Percentiles rank a stretch among this genome's conserved stretches.
Conservation (phyloP, 345 rosid species). For the Linum lewisii region DNA sequence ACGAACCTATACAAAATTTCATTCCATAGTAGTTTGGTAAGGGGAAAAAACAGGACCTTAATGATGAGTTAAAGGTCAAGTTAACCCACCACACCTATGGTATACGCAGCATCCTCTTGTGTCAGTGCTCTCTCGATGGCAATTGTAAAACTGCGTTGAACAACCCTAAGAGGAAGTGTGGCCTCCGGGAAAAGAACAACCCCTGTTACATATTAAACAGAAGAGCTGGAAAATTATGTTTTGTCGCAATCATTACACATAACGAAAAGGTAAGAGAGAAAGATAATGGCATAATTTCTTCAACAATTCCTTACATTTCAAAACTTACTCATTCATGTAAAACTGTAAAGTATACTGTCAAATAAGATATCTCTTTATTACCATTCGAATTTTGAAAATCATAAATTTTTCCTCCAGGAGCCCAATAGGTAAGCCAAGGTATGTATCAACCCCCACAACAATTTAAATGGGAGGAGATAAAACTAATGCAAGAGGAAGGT, state of each 20-base stretch:
- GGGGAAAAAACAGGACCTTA: conserved; percentile 8
- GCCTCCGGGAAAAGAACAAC: conserved; percentile 96
- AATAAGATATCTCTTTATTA: background rate
- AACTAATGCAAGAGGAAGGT: background rate
- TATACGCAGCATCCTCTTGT: conserved; percentile 64
- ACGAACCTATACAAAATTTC: conserved; percentile 44
- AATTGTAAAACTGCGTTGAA: conserved; percentile 60
- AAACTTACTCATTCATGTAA: too few species aligned
- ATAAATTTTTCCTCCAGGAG: background rate
- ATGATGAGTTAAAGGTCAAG: conserved; percentile 3
- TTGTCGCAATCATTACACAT: background rate
- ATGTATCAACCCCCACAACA: background rate
- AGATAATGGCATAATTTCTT: background rate
- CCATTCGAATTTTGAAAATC: background rate
- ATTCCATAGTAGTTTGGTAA: conserved; percentile 5
- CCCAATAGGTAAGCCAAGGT: background rate
- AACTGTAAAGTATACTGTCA: background rate
- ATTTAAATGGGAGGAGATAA: background rate
- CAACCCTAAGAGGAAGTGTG: conserved; percentile 80
- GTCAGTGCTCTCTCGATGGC: conserved; percentile 75
- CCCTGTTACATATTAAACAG: conserved; percentile 39
- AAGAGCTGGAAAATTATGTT: background rate
- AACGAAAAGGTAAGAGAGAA: background rate
- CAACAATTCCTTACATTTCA: background rate
- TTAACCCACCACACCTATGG: conserved; percentile 84